Evolutionary conservation across 257 asterid genomes (phyloP).

Genomic region (Asclepias syriaca): DNA sequence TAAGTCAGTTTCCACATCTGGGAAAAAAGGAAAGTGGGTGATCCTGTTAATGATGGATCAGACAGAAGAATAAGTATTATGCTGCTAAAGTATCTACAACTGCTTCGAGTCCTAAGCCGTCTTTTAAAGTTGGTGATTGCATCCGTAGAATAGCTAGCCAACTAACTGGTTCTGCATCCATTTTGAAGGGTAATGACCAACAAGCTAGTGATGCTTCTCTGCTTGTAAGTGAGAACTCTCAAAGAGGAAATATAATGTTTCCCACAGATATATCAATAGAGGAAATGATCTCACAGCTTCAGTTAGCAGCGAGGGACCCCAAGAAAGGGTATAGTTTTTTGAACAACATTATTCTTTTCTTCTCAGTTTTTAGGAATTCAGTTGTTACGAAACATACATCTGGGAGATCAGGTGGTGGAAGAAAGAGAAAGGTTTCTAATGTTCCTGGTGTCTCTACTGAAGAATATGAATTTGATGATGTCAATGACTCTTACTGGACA

Average conservation of each 20-base stretch:
- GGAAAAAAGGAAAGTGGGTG: constrained; percentile 52
- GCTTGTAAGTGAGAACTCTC: constrained; percentile 26
- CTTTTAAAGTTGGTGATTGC: constrained; percentile 90
- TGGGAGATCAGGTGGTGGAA: constrained; percentile 21
- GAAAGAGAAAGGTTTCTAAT: constrained; percentile 52
- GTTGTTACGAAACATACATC: constrained; percentile 32
- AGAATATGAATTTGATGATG: constrained; percentile 88
- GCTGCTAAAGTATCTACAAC: constrained; percentile 53
- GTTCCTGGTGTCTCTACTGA: constrained; percentile 46
- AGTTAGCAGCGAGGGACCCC: constrained; percentile 57
- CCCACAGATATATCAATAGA: constrained; percentile 40
- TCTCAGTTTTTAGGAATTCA: constrained; percentile 62
- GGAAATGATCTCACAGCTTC: constrained; percentile 65
- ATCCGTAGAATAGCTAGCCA: constrained; percentile 90
- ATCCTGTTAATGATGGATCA: constrained; percentile 43
- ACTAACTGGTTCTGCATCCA: constrained; percentile 59
- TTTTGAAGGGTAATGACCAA: constrained; percentile 36
- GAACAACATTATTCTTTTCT: constrained; percentile 32
- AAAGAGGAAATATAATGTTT: constrained; percentile 29
- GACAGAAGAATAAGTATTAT: constrained; percentile 42
- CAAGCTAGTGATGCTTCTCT: constrained; percentile 33
- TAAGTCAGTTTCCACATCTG: constrained; percentile 26
- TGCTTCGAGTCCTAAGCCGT: constrained; percentile 53
- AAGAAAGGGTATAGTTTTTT: constrained; percentile 35
- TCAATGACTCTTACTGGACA: constrained; percentile 81